Base-by-base conservation (phyloP, 2,329 filamentous ascomycete genomes). In the Bretziella fagacearum region DNA sequence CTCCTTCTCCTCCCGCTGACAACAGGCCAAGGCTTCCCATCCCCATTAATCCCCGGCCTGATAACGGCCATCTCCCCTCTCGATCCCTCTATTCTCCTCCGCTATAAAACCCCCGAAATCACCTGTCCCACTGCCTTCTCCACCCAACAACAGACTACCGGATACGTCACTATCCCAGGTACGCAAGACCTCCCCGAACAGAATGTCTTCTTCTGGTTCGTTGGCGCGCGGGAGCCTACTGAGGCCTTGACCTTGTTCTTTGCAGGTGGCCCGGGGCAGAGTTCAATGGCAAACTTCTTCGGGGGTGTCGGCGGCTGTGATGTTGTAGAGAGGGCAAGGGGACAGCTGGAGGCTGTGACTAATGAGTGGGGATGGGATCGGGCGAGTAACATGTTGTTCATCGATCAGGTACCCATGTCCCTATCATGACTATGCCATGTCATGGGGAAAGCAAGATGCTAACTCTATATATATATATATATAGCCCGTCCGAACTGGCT, bases 121-220 rank as follows among this genome's bases (percentile, higher is more conserved):
- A 77, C 71, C 10, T 84, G 81, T 59, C 70, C 65, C 40, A 83
- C 80, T 1, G 73, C 71, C 6, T 81, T 81, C 55, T 57, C 66
- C 37, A 66, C 65, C 1, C 80, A 84, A 59, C 70, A 77, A 58
- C 80, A 84, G 58, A 81, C 78, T 56, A 74, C 77, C 3, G 80
- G 80, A 55, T 83, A 81, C 70, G 73, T 84, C 48, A 69, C 63
- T 46, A 60, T 83, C 4, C 74, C 76, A 4, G 76, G 40, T 1
- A 29, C 18, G 2, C 39, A n/a, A 17, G 35, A 22, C 3, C 26
- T 35, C 15, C 32, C 40, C 3, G 45, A 50, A 27, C 49, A 53
- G 27, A 73, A 68, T 53, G 54, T 69, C 3, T 70, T 70, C 57
- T 70, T 70, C 54, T 70, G 66, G 67, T 69, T 68, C 51, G 63